Base-by-base conservation (phyloP, 2,329 filamentous ascomycete genomes). In the Alternaria burnsii region DNA sequence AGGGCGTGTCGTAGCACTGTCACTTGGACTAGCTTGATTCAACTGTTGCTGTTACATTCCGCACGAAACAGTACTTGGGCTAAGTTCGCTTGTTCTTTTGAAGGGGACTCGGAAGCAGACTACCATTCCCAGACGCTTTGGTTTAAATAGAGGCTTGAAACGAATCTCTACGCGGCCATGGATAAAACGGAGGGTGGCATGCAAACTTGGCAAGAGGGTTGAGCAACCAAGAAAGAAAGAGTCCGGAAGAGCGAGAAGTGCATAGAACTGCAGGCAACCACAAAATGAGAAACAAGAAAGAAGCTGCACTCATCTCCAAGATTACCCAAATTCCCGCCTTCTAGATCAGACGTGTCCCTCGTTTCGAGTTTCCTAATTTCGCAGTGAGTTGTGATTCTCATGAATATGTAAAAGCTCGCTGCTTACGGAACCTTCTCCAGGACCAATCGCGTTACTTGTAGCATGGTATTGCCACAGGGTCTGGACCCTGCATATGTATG, bases 281-380 rank as follows among this genome's bases (percentile, higher is more conserved):
- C 34, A 18, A 4, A 18, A 3, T 5, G 32, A 42, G 26, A 16
- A 28, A 20, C 14, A 16, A 14, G 18, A 9, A 30, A 28, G n/a
- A 32, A 47, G 46, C 30, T 46, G 50, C 12, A 36, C 16, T 28
- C 9, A 43, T 8, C 22, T 30, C 34, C 48, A 52, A 14, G 44
- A 38, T 52, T 60, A 47, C 47, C 46, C 34, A 46, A 42, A 28
- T 28, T 11, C 22, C n/a, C 24, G 57, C 30, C 44, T 36, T 8
- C 28, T 28, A 34, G n/a, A 24, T n/a, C 16, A 30, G 18, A 12
- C 36, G 40, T 28, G 18, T 41, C 36, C 11, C 43, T 51, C 53
- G 58, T 30, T 41, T 52, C 53, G 58, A 60, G 32, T 60, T 60
- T 4, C 58, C 34, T n/a, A 6, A 52, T 47, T 7, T 47, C n/a